Evolutionary conservation across 805 yeast genomes (phyloP).

Genomic region (Ogataea salicorniae): DNA sequence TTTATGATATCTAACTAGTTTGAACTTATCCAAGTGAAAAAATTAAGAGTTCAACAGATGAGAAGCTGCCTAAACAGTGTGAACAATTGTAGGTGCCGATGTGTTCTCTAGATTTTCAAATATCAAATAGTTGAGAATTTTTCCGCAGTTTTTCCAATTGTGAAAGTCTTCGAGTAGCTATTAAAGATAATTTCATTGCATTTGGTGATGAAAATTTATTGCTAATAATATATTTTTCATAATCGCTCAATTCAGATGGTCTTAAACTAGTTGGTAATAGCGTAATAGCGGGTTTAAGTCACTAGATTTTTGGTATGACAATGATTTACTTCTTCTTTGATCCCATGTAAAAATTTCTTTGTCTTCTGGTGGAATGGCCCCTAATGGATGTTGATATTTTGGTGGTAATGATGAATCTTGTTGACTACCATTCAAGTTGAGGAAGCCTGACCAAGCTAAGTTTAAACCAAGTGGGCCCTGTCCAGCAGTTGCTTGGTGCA

Average conservation of each 20-base stretch:
- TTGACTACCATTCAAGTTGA: no score
- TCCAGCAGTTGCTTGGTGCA: no score
- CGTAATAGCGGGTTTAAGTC: background rate
- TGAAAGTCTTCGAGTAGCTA: no score
- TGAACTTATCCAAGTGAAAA: constrained; percentile 39
- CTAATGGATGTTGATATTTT: no score
- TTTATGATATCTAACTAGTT: constrained; percentile 36
- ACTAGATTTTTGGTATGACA: background rate
- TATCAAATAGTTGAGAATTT: constrained; percentile 16
- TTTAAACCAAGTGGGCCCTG: no score
- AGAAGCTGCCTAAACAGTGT: constrained; percentile 39
- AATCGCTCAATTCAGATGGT: background rate
- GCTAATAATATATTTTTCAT: background rate
- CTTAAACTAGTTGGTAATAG: background rate
- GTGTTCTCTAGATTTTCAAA: constrained; percentile 11
- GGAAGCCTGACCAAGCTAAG: no score
- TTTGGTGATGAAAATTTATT: no score
- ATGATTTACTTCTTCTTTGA: background rate
- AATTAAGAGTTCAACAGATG: constrained; percentile 26
- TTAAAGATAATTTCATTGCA: no score
- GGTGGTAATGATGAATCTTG: no score
- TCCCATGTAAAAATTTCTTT: background rate
- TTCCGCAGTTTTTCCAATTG: constrained; percentile 31
- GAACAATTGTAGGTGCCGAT: constrained; percentile 42
- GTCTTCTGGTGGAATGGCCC: no score